Evolutionary conservation across 2,329 filamentous ascomycete genomes (phyloP), one percentile per base, ranked within the genome.

Genomic region (Cercospora beticola): DNA sequence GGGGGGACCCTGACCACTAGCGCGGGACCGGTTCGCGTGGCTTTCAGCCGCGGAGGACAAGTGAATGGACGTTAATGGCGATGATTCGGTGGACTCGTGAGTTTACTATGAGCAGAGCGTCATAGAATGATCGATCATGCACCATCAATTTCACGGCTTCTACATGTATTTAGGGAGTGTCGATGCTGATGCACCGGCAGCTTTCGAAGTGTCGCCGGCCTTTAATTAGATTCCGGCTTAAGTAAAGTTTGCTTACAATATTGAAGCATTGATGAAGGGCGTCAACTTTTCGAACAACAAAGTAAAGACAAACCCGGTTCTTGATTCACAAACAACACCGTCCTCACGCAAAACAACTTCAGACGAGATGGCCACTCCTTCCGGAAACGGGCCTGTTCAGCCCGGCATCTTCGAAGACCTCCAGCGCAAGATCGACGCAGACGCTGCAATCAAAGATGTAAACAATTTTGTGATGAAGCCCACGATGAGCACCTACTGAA

Each of bases 391-490:
- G 10, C 71, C 78, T 23, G 80, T 81, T 36, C 78, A 81, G 26
- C 79, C 81, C 3, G 81, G 81, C 8, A 77, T 98, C 79, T 97
- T 98, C 81, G 88, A 93, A 77, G 87, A 91, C 75, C 89, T 99
- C 70, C 94, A 97, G 81, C 84, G 87, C 68, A 94, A 94, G 80
- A 92, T 97, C 75, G 95, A 98, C 74, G 90, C 96, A 80, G 95
- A 98, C 79, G 86, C 88, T 8, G 85, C 87, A 14, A 36, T 67
- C 43, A 66, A 65, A 56, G 57, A 66, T 14, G 61, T 70, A 57
- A 16, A 64, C 16, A n/a, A 40, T 46, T 58, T 33, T 54, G 4
- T 18, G 30, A 21, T 5, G 16, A 23, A n/a, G 62, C 31, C 52
- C 31, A n/a, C 54, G 21, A 28, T n/a, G 21, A 8, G 31, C 54